Percentiles rank a stretch among this genome's conserved stretches.
Conservation (phyloP, 129 eudicot species). For the Artemisia argyi region DNA sequence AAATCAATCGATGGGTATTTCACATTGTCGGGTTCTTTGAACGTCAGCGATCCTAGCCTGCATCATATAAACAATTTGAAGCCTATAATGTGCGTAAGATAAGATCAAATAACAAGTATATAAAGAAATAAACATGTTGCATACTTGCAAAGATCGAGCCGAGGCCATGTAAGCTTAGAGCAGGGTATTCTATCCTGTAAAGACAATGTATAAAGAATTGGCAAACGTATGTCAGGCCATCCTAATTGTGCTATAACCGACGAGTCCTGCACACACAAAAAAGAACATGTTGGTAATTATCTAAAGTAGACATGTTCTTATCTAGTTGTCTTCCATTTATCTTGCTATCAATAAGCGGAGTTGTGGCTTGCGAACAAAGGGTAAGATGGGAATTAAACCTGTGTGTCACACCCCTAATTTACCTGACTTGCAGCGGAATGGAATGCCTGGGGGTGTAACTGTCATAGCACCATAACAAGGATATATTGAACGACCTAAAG, state of each 20-base stretch:
- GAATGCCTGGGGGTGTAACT: too few relatives aligned
- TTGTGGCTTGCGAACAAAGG: too few relatives aligned
- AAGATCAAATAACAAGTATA: background rate
- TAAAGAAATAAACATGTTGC: conserved; percentile 6
- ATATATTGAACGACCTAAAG: too few relatives aligned
- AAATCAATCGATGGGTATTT: too few relatives aligned
- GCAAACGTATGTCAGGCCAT: conserved; percentile 99
- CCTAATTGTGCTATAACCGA: conserved; percentile 91
- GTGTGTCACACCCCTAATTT: too few relatives aligned
- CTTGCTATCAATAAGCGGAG: too few relatives aligned
- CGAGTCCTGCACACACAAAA: conserved; percentile 60
- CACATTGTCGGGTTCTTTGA: conserved; percentile 84
- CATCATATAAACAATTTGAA: background rate
- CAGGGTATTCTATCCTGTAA: conserved; percentile 94
- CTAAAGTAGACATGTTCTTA: too few relatives aligned
- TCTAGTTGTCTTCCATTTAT: too few relatives aligned
- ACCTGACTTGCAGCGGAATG: too few relatives aligned
- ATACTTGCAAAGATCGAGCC: conserved; percentile 99
- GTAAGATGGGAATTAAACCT: too few relatives aligned
- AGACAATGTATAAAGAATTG: conserved; percentile 82
- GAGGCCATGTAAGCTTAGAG: conserved; percentile 98
- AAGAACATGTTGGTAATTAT: background rate
- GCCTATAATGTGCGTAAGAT: too few relatives aligned
- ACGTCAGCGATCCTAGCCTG: conserved; percentile 92
- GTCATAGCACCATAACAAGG: too few relatives aligned